Conservation (phyloP, 108 stramenopile species). For the Skeletonema grethae region DNA sequence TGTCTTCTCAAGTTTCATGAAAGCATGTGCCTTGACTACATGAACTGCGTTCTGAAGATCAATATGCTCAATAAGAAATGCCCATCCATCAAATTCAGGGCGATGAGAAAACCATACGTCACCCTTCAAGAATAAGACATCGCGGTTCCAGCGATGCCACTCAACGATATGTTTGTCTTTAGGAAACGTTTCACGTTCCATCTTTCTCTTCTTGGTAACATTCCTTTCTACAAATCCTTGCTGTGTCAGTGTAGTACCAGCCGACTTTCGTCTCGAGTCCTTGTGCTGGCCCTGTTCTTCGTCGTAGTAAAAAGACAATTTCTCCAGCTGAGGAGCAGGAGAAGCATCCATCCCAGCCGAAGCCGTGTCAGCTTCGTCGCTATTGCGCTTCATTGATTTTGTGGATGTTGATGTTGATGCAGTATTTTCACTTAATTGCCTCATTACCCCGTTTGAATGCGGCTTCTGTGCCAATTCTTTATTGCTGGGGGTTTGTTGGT, state of each 20-base stretch:
- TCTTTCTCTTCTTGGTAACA: neutral
- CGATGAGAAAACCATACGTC: neutral
- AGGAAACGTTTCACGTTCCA: neutral
- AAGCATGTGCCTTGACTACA: neutral
- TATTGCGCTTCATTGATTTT: neutral
- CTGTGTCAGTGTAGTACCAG: neutral
- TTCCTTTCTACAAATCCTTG: neutral
- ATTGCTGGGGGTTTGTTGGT: neutral
- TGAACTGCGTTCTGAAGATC: neutral
- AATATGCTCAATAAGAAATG: neutral
- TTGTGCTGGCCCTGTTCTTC: neutral
- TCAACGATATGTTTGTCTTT: neutral
- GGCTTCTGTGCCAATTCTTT: neutral
- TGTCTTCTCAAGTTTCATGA: constrained; percentile 2
- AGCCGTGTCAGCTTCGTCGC: neutral
- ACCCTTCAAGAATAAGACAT: neutral
- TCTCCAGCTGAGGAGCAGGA: neutral
- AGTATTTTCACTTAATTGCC: neutral
- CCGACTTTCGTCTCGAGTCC: neutral
- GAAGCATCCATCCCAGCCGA: neutral
- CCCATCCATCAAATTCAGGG: neutral
- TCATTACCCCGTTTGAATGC: neutral
- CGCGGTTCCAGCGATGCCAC: neutral
- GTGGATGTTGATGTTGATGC: neutral
- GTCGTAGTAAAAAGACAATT: neutral